phyloP scores from a whole-genome alignment of 371 early-diverging fungal genomes.

The Syncephalastrum racemosum region DNA sequence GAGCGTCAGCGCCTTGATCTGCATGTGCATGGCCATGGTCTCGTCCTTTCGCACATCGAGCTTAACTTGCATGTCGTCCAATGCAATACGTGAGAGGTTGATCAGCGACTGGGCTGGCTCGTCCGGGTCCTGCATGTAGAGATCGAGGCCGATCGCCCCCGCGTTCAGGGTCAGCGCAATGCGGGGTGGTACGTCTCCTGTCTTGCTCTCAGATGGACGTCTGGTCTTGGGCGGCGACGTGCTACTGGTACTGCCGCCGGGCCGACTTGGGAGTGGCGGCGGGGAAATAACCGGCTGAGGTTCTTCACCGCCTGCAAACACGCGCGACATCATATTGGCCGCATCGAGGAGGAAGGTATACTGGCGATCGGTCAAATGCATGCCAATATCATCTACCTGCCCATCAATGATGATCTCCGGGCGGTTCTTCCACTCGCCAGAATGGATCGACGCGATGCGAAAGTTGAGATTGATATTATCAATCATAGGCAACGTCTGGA shows the following conservation, averaged over 20 bases:
- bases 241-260: neutral
- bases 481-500: constrained; percentile 75
- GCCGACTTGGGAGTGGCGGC: constrained; percentile 4
- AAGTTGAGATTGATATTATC: constrained; percentile 82
- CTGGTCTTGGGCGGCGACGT: too few relatives aligned
- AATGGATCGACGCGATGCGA: constrained; percentile 47
- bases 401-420: constrained; percentile 60
- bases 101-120: constrained; percentile 18
- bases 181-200: constrained; percentile 1
- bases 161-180: constrained; percentile 11
- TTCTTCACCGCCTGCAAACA: constrained; percentile 22
- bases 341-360: constrained; percentile 80
- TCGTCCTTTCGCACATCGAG: constrained; percentile 59
- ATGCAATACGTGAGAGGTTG: constrained; percentile 40
- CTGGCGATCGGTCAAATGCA: constrained; percentile 82
- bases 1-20: constrained; percentile 70
- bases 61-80: constrained; percentile 58
- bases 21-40: constrained; percentile 68
- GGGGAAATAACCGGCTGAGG: constrained; percentile 4
- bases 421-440: constrained; percentile 14
- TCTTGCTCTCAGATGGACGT: too few relatives aligned
- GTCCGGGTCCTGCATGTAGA: constrained; percentile 19
- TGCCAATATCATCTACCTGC: constrained; percentile 69
- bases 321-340: constrained; percentile 47
- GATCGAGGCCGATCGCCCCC: constrained; percentile 34